A percentile compares a stretch with the other conserved stretches of the same genome.
These are phyloP conservation scores for Fusarium falciforme DNA, from an alignment of 2,329 filamentous ascomycete species.

Conservation along the genomic window DNA sequence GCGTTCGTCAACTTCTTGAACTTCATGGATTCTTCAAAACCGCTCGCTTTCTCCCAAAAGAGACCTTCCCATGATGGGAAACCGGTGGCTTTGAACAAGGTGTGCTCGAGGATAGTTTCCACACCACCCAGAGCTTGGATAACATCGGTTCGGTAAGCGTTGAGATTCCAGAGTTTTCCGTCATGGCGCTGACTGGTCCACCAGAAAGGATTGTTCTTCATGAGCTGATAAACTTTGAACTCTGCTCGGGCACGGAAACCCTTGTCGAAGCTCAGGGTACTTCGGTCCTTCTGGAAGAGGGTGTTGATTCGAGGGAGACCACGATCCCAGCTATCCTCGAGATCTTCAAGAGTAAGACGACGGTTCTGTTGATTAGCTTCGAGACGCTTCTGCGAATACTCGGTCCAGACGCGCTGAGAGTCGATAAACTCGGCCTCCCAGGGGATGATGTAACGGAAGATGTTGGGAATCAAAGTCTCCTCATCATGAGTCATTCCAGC, in stretches of 20 bases:
- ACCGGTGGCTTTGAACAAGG: constrained; percentile 94
- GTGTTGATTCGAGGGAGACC: constrained; percentile 98
- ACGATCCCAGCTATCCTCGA: constrained; percentile 98
- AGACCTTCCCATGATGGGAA: constrained; percentile 98
- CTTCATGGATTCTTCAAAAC: constrained; percentile 80
- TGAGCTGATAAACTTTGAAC: constrained; percentile 98
- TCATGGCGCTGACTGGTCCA: constrained; percentile 99
- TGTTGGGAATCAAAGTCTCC: constrained; percentile 97
- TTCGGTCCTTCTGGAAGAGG: constrained; percentile 97
- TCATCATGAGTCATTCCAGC: constrained; percentile 98
- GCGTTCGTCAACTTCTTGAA: constrained; percentile 99
- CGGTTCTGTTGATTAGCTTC: constrained; percentile 98
- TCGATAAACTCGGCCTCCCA: constrained; percentile 99
- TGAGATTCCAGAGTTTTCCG: constrained; percentile 97
- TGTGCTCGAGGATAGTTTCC: constrained; percentile 97
- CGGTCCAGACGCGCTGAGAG: constrained; percentile 98
- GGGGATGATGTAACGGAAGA: constrained; percentile 98
- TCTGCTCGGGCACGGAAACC: constrained; percentile 95
- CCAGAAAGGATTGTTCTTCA: constrained; percentile 99
- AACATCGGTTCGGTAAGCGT: constrained; percentile 94
- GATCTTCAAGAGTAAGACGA: constrained; percentile 90
- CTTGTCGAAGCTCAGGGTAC: constrained; percentile 97
- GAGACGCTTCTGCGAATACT: constrained; percentile 97
- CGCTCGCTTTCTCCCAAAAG: constrained; percentile 82
- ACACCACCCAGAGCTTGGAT: constrained; percentile 97